Evolutionary conservation across 345 rosid species (phyloP), one percentile per base, ranked within the genome.

Genomic region (Citrus cavaleriei): DNA sequence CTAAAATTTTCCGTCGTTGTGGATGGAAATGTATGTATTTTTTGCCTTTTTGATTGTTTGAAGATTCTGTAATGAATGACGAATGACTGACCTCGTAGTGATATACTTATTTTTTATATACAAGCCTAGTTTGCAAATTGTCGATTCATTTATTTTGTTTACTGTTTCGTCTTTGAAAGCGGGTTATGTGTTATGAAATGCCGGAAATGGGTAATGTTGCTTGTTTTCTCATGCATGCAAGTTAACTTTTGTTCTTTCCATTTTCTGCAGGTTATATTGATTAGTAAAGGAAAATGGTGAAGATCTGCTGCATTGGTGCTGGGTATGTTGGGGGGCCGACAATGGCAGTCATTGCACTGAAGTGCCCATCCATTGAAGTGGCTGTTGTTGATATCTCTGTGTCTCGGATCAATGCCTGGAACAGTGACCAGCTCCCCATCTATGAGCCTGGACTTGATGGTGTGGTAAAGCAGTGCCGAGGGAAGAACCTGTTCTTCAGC

Each of bases 251-350:
- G 24, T 32, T 58, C 58, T 54, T 54, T 16, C 58, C 22, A 6
- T 25, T 46, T 46, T 70, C 69, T 16, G 27, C 72, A 81, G 87
- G 79, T 70, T 58, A 12, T 60, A 67, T 57, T 51, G 67, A 69
- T 71, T 74, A 16, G 78, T 12, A 21, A 72, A 82, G 68, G 65
- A 88, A 85, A 82, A 94, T 94, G 98, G 98, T 94, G 93, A 94
- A 94, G 91, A 89, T 94, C 80, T 94, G 97, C 73, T 95, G 98
- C 82, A 95, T 95, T 72, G 98, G 98, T 84, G 98, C 98, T 67
- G 98, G 98, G 12, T 95, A 95, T 81, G 98, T 95, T 1, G 98
- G 98, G 19, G 98, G 98, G 64, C 98, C 98, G 2, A 92, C 98
- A 61, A 94, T 94, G 98, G 98, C 98, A 0, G 93, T 95, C 65